Evolutionary conservation across 768 basidiomycete genomes (phyloP).

Genomic region (Russula emetica): DNA sequence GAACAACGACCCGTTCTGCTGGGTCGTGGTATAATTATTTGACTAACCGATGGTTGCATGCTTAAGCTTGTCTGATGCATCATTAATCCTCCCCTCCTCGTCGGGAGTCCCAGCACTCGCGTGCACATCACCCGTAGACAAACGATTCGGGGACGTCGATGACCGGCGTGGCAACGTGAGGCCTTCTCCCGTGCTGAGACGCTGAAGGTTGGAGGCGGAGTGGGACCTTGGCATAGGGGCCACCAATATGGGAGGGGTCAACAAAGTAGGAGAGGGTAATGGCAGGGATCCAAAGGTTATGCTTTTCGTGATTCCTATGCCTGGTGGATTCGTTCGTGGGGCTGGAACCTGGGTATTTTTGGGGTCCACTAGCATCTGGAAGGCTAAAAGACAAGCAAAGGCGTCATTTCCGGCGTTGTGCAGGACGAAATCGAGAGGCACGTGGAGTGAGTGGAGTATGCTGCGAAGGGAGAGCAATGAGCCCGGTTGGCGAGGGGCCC

Average conservation of each 20-base stretch:
- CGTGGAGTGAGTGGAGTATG: slow-evolving; percentile 56
- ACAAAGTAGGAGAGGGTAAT: slow-evolving; percentile 17
- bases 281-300: slow-evolving; percentile 18
- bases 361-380: slow-evolving; percentile 67
- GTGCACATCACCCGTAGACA: slow-evolving; percentile 7
- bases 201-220: slow-evolving; percentile 12
- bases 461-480: slow-evolving; percentile 59
- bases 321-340: slow-evolving; percentile 14
- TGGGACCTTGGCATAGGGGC: slow-evolving; percentile 13
- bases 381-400: slow-evolving; percentile 58
- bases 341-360: slow-evolving; percentile 36
- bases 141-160: slow-evolving; percentile 2
- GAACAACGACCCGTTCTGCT: slow-evolving; percentile 2
- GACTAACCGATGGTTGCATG: slow-evolving; percentile 22
- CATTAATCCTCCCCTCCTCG: slow-evolving; percentile 21
- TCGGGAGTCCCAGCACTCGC: slow-evolving; percentile 6
- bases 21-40: not conserved
- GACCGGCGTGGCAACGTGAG: not conserved
- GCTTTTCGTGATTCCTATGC: not conserved
- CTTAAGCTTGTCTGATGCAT: slow-evolving; percentile 1
- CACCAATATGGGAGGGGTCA: slow-evolving; percentile 18
- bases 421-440: slow-evolving; percentile 42
- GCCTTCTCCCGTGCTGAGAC: slow-evolving; percentile 4
- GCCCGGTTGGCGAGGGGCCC: slow-evolving; percentile 47
- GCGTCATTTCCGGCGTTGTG: slow-evolving; percentile 84